Evolutionary conservation across 2,329 filamentous ascomycete species (phyloP), one percentile per base, ranked within the genome.

Genomic region (Microascus cirrosus): DNA sequence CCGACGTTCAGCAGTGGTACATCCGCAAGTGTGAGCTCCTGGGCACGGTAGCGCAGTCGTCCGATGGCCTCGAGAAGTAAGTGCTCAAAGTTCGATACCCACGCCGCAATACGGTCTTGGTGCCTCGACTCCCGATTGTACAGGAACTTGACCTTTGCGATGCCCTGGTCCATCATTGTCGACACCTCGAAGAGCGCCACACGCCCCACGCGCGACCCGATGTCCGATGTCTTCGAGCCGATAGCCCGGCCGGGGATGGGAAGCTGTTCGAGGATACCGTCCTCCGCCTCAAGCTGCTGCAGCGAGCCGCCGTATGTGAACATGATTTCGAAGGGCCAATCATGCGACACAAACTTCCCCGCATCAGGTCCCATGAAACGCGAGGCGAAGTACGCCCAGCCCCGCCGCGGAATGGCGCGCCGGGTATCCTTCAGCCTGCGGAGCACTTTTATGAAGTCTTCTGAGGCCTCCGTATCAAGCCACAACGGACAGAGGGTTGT

Each of bases 261-360:
- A 0, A 78, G 63, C 35, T 78, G 75, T 59, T 78, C 72, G 10
- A 85, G 71, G 1, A 84, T 67, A 1, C 76, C 73, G 51, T 77
- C 74, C 11, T 73, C 69, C 1, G 71, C 70, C 55, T 78, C 75
- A 0, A 80, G 65, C n/a, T 77, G 73, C 54, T 79, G 74, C 18
- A 76, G 67, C 0, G 74, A 74, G 3, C 80, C 79, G 1, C 76
- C 70, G 61, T 80, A 82, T 58, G 75, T 83, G 65, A 85, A 83
- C 36, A 83, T 73, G 42, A 85, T 71, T 65, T 85, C 82, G 54
- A 84, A 74, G 0, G 80, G 79, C 60, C 73, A 73, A 48, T 77
- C 74, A 1, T 70, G 64, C 1, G 66, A 61, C 0, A 66, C 61
- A n/a, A 54, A 58, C 5, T 34, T 15, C 10, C 50, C n/a, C 1